These are phyloP conservation scores for Eleusine indica DNA, from an alignment of 176 grass and related monocot species.

Conservation along the genomic window DNA sequence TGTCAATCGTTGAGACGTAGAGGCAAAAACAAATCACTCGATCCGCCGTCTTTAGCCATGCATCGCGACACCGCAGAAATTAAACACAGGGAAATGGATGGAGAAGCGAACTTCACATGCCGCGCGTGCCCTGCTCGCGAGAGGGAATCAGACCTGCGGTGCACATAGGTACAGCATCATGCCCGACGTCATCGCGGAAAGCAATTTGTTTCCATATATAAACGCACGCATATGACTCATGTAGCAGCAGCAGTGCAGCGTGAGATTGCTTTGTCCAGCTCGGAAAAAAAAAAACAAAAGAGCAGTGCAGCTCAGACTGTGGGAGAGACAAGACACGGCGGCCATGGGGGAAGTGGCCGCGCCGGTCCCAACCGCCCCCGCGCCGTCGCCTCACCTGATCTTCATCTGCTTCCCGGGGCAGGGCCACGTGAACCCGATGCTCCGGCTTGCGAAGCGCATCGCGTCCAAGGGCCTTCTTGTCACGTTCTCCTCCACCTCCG, in stretches of 20 bases:
- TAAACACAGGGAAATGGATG: too few relatives aligned
- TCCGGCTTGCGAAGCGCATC: slow-evolving; percentile 76
- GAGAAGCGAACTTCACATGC: too few relatives aligned
- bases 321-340: too few relatives aligned
- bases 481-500: slow-evolving; percentile 58
- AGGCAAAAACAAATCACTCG: too few relatives aligned
- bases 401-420: slow-evolving; percentile 67
- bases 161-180: too few relatives aligned
- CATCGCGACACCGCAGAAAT: too few relatives aligned
- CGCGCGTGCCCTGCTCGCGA: too few relatives aligned
- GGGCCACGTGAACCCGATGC: slow-evolving; percentile 75
- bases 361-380: background rate
- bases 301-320: background rate
- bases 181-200: too few relatives aligned
- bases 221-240: too few relatives aligned
- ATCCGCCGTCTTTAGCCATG: too few relatives aligned
- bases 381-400: slow-evolving; percentile 45
- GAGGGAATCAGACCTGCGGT: too few relatives aligned
- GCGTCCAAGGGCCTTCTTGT: slow-evolving; percentile 68
- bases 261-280: background rate
- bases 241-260: background rate
- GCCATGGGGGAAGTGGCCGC: slow-evolving; percentile 32
- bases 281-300: background rate
- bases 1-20: too few relatives aligned
- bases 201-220: background rate